phyloP scores from a whole-genome alignment of 345 rosid genomes.

The Gossypium anomalum region DNA sequence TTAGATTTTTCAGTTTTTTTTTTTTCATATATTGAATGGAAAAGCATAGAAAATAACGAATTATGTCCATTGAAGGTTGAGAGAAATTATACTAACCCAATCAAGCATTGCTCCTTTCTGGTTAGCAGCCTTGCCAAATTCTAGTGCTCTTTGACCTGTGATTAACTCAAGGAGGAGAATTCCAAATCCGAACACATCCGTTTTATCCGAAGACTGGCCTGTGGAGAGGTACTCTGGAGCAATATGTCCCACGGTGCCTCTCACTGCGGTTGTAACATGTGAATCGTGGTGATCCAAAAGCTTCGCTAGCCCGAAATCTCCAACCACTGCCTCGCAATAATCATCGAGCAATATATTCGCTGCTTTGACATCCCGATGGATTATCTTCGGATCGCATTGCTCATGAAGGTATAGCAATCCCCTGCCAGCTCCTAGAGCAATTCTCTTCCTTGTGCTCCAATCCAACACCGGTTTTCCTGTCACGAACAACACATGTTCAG shows the following conservation, averaged over 20 bases:
- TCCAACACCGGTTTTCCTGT: conserved; percentile 73
- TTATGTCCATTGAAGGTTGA: neutral
- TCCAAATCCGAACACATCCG: conserved; percentile 95
- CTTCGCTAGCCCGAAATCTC: conserved; percentile 94
- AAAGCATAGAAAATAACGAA: neutral
- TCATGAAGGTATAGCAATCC: conserved; percentile 93
- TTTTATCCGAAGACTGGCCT: conserved; percentile 96
- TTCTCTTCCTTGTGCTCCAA: conserved; percentile 88
- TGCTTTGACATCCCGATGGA: conserved; percentile 98
- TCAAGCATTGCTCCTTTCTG: conserved; percentile 96
- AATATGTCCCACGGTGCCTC: conserved; percentile 97
- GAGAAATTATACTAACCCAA: conserved; percentile 51
- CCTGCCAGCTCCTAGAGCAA: conserved; percentile 91
- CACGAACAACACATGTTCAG: conserved; percentile 3
- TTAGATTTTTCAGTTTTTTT: neutral
- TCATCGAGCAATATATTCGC: conserved; percentile 94
- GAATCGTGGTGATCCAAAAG: conserved; percentile 95
- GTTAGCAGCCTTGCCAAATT: conserved; percentile 87
- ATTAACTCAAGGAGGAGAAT: conserved; percentile 88
- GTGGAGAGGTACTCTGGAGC: conserved; percentile 99
- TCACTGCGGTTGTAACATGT: conserved; percentile 92
- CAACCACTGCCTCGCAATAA: conserved; percentile 88
- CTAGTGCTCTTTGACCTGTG: conserved; percentile 91
- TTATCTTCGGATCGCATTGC: conserved; percentile 96
- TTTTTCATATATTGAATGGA: neutral